These are phyloP conservation scores for Brassica hybrid DNA, from an alignment of 441 rosid species.

Conservation along the genomic window DNA sequence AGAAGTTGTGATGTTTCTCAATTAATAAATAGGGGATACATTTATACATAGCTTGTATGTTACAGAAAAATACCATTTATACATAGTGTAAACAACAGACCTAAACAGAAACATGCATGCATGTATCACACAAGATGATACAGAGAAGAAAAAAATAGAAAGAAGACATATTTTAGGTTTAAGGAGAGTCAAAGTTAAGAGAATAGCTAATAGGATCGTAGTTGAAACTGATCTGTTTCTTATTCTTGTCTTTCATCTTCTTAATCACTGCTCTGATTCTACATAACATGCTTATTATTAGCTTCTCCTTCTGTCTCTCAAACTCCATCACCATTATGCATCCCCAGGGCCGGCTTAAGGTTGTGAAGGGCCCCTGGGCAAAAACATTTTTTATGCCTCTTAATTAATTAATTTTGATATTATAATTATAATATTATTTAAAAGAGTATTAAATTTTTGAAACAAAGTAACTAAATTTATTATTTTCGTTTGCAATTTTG, in stretches of 20 bases:
- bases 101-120: background rate
- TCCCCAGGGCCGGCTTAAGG: conserved; percentile 1
- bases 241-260: conserved; percentile 38
- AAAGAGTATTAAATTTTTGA: no score
- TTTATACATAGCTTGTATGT: no score
- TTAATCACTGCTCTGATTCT: conserved; percentile 35
- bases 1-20: no score
- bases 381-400: no score
- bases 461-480: no score
- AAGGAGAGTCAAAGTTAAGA: conserved; percentile 44
- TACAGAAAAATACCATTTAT: no score
- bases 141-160: conserved; percentile 10
- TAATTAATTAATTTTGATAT: no score
- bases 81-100: background rate
- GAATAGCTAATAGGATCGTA: conserved; percentile 44
- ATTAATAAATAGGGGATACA: background rate
- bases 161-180: background rate
- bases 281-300: conserved; percentile 24
- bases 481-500: no score
- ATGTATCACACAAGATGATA: conserved; percentile 7
- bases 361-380: no score
- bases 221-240: conserved; percentile 31
- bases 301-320: conserved; percentile 32
- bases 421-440: no score
- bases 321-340: conserved; percentile 35